These are phyloP conservation scores for Chimonanthus praecox DNA, from an alignment of 164 flowering plant species.

Conservation along the genomic window DNA sequence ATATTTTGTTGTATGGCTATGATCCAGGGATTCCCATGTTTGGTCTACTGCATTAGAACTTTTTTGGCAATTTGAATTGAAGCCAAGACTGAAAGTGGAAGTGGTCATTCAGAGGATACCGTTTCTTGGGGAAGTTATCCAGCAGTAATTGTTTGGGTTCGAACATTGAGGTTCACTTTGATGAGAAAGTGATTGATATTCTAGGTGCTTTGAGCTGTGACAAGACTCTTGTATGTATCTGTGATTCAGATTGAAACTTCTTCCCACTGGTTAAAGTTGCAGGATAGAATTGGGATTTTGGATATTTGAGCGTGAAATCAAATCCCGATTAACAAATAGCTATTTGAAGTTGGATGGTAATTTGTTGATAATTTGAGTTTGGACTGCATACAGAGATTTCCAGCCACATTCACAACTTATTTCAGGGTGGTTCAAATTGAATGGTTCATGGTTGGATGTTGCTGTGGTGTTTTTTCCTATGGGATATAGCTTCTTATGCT, in stretches of 20 bases:
- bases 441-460: background rate
- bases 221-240: background rate
- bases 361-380: background rate
- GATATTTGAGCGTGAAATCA: background rate
- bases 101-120: background rate
- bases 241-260: background rate
- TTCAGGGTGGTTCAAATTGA: background rate
- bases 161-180: background rate
- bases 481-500: conserved; percentile 15
- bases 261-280: background rate
- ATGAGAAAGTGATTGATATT: background rate
- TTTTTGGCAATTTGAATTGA: background rate
- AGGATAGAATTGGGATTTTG: background rate
- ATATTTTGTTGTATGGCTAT: background rate
- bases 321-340: no score
- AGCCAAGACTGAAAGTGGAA: background rate
- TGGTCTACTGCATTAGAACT: background rate
- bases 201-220: background rate
- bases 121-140: background rate
- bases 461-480: background rate
- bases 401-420: background rate
- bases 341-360: background rate
- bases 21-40: background rate
- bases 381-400: background rate
- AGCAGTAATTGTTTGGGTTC: background rate